Evolutionary conservation across 2,329 filamentous ascomycete species (phyloP), one percentile per base, ranked within the genome.

Genomic region (Diplodia corticola): DNA sequence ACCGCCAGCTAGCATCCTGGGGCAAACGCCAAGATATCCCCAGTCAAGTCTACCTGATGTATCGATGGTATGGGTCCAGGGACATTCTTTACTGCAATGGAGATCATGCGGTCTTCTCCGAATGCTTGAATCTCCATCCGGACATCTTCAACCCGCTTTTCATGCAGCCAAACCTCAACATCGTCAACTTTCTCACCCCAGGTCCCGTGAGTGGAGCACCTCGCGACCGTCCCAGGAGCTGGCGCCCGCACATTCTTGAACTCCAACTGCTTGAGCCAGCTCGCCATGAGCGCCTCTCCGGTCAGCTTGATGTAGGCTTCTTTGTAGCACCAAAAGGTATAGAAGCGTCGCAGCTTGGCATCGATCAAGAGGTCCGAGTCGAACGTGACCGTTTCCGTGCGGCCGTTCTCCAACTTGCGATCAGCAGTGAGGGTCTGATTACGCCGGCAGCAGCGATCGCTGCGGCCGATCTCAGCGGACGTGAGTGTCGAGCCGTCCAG

Each of bases 261-360:
- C 71, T 93, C 89, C 9, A 93, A 79, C 59, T 90, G 85, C 60
- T 80, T 80, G 57, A 94, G 81, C 91, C 91, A 94, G 4, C 82
- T 81, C 0, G 91, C 91, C 9, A 93, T 81, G 67, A 94, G 81
- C 0, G 90, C 91, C 72, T 93, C 90, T 28, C 91, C 91, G 33
- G 90, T 91, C 80, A 94, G 88, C 84, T 93, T 94, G 77, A 93
- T 88, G 74, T 91, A 93, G 0, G 90, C 88, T 79, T 94, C 91
- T 71, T 91, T 88, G 75, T 92, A 84, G 75, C 89, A 91, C 89
- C 91, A 94, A 67, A 90, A 86, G 0, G 89, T 85, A 75, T 93
- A 94, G 74, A 94, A 94, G 63, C 85, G 83, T 5, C 89, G 83
- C 30, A 93, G 80, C 73, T 88, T 88, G 24, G 80, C 83, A 67